Evolutionary conservation across 2,329 filamentous ascomycete species (phyloP), one percentile per base, ranked within the genome.

Genomic region (Chaetomiaceae sp.): DNA sequence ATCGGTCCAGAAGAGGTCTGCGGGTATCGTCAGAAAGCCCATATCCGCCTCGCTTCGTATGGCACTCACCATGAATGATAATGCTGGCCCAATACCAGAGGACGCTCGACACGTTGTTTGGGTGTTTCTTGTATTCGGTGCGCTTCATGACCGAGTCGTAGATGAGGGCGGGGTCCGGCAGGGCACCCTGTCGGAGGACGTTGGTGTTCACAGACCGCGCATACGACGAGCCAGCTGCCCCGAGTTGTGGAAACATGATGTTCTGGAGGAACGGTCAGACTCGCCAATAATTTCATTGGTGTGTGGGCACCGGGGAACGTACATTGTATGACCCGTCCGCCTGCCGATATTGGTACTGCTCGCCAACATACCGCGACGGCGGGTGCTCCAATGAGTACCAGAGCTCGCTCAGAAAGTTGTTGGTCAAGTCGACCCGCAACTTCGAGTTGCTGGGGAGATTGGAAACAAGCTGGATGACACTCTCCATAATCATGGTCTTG

Each of bases 401-500:
- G 0, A 91, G 74, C 65, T 83, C 74, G 45, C 80, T 76, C 44
- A 91, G 74, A 60, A 91, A 86, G 40, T 69, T 66, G 60, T 85
- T 82, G 8, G 86, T 89, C 42, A 90, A 70, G 45, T 82, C 70
- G 37, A 76, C 71, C 9, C 85, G 75, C 21, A 77, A 74, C 59
- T 78, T 78, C 1, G 85, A 89, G 48, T 77, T 72, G 44, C 76
- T 68, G 1, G 83, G 84, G 30, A 89, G 71, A 27, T 77, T 78
- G 12, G 83, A 76, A 5, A 88, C 84, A 14, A 89, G 73, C 70
- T 84, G 79, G 54, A 89, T 88, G 5, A 85, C 75, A 7, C 80
- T 74, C 66, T 89, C 86, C 81, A 89, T 87, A 39, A 89, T 72
- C 74, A 88, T 86, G 2, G 83, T 86, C 69, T 86, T 87, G 70